Conservation (phyloP, 768 basidiomycete genomes). For the Trametes punicea region DNA sequence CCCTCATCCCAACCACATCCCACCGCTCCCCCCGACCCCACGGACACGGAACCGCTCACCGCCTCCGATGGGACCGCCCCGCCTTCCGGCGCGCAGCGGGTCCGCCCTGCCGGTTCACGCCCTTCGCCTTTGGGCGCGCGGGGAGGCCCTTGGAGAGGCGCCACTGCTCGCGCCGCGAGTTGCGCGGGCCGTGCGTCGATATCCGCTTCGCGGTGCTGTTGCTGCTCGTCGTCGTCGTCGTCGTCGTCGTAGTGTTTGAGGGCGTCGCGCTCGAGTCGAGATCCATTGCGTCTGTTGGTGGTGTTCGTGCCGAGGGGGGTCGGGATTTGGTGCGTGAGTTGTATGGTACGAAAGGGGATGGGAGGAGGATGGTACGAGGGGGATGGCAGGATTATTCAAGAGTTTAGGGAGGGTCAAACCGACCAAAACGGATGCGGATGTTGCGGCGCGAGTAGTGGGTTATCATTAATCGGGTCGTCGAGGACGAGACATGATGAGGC, state of each 20-base stretch:
- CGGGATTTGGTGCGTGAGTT: not conserved
- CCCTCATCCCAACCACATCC: not conserved
- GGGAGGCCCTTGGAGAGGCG: conserved; percentile 72
- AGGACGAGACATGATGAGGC: no score
- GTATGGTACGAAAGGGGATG: not conserved
- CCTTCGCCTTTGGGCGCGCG: conserved; percentile 45
- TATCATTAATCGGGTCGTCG: no score
- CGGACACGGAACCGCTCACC: conserved; percentile 37
- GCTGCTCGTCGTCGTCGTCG: no score
- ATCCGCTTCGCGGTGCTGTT: conserved; percentile 38
- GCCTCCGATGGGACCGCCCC: conserved; percentile 67
- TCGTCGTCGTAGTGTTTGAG: conserved; percentile 21
- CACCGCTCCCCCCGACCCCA: not conserved
- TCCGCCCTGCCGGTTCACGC: conserved; percentile 67
- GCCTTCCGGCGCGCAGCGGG: conserved; percentile 60
- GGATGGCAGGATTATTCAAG: not conserved
- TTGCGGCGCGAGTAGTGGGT: no score
- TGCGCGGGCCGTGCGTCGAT: conserved; percentile 81
- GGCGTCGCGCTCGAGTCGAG: conserved; percentile 39
- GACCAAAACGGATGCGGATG: no score
- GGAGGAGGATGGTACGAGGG: not conserved
- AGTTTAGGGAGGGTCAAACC: no score
- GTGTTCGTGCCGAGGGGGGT: not conserved
- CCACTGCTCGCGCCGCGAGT: conserved; percentile 80
- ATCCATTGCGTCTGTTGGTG: conserved; percentile 47